Base-by-base conservation (phyloP, 2,329 filamentous ascomycete species). In the Nigrospora sphaerica region DNA sequence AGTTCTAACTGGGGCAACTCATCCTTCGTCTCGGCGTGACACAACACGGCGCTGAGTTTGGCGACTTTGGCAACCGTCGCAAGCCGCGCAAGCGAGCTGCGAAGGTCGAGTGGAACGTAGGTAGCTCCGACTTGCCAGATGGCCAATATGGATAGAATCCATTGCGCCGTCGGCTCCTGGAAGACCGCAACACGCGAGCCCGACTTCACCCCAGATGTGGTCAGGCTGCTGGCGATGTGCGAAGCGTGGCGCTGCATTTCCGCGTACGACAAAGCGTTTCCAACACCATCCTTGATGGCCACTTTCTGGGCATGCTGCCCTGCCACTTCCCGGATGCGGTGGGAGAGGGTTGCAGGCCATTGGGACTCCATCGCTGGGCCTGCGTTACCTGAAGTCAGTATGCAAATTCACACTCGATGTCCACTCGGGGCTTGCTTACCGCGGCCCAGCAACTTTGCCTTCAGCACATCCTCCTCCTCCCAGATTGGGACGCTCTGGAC, bases 21-120 rank as follows among this genome's bases (percentile, higher is more conserved):
- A 12, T 39, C 40, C 2, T 36, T 18, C 3, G 46, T 54, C 2
- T 42, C 28, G 7, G 36, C 14, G 31, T 54, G 47, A 12, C 12
- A 39, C 6, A 52, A 32, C 4, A 48, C 44, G 10, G 35, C 41
- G 1, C 18, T 12, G 3, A 45, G 48, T 17, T 44, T 31, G 14
- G 42, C 38, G 9, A 37, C 39, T 3, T 19, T 28, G 11, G 44
- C 44, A 6, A 52, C 33, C 11, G 37, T 12, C 1, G 46, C 44
- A n/a, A 52, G 44, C 10, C 50, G 46, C 10, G 41, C 33, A 4
- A 23, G 10, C 9, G 32, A 19, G 40, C n/a, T 60, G 4, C 57
- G 50, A 2, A 57, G 39, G 45, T 77, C 74, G 0, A 77, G 55
- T 2, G 69, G 68, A 9, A 72, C 56, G 31, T 69, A 70, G 1